Evolutionary conservation across 2,329 filamentous ascomycete genomes (phyloP).

Genomic region (Chaetomium globosum): DNA sequence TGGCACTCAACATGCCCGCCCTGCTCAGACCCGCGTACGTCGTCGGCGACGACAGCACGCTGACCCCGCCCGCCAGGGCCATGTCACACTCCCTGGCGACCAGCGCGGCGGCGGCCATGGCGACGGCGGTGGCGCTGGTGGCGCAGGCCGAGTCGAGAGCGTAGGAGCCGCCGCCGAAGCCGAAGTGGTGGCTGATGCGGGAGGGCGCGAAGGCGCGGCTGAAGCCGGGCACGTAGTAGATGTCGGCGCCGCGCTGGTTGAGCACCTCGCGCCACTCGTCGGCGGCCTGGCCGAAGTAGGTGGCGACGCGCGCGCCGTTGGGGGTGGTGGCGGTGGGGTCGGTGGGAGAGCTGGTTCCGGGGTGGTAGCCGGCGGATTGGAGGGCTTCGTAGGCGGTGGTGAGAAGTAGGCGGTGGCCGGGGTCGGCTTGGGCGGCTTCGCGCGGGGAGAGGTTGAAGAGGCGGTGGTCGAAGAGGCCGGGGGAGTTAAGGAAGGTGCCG

Average conservation of each 20-base stretch:
- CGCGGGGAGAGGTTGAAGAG: constrained; percentile 13
- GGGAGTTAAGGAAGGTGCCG: constrained; percentile 6
- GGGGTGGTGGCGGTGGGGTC: too few species aligned
- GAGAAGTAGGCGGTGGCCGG: neutral
- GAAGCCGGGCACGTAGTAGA: constrained; percentile 6
- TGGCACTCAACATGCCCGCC: neutral
- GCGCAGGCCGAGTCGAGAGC: constrained; percentile 2
- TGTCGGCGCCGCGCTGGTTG: constrained; percentile 1
- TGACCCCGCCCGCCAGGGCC: neutral
- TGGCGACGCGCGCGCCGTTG: neutral
- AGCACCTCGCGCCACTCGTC: constrained; percentile 9
- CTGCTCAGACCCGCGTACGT: neutral
- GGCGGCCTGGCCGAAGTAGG: neutral
- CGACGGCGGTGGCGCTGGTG: neutral
- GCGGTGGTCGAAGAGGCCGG: constrained; percentile 5
- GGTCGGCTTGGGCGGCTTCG: constrained; percentile 11
- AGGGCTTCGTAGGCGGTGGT: constrained; percentile 10
- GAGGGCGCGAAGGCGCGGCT: neutral
- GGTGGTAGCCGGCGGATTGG: constrained; percentile 7
- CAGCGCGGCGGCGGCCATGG: neutral
- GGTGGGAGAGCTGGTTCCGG: neutral
- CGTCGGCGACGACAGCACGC: neutral
- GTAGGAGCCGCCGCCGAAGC: neutral
- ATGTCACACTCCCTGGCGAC: neutral
- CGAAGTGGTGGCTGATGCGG: constrained; percentile 4